Evolutionary conservation across 805 yeast genomes (phyloP).

Genomic region (Lipomyces japonicus): DNA sequence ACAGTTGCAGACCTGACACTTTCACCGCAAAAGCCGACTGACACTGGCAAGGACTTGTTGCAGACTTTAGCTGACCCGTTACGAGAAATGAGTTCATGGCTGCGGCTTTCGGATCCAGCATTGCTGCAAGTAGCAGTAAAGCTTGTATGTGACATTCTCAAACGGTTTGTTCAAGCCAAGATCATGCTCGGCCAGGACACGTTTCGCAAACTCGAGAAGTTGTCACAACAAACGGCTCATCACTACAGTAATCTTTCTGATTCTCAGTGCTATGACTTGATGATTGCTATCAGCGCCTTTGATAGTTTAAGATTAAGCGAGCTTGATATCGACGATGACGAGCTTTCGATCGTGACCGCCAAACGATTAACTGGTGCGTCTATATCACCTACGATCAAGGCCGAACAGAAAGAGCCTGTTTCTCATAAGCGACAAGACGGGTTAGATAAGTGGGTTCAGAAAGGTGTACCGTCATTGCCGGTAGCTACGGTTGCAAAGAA

Average conservation of each 20-base stretch:
- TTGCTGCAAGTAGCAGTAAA: constrained; percentile 69
- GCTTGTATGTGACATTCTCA: constrained; percentile 62
- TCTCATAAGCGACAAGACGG: background rate
- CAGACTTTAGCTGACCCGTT: constrained; percentile 59
- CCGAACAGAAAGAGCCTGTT: background rate
- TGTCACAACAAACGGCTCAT: constrained; percentile 45
- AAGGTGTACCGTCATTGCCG: no score
- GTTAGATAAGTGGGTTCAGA: constrained; percentile 19
- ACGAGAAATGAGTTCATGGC: constrained; percentile 68
- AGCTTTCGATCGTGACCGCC: background rate
- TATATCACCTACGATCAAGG: constrained; percentile 6
- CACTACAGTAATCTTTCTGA: constrained; percentile 67
- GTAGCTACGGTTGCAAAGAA: background rate
- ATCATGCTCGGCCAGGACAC: constrained; percentile 52
- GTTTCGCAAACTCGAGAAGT: constrained; percentile 47
- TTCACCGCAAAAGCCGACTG: constrained; percentile 16
- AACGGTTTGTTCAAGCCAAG: constrained; percentile 54
- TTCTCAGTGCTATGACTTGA: constrained; percentile 60
- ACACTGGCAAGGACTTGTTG: constrained; percentile 41
- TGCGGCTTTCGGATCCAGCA: constrained; percentile 75
- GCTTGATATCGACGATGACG: constrained; percentile 1
- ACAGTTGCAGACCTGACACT: constrained; percentile 25
- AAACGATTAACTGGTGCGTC: background rate
- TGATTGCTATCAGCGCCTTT: constrained; percentile 33
- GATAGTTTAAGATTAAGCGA: background rate